These are phyloP conservation scores for Cystobasidium onofrii DNA, from an alignment of 768 basidiomycete species.

Conservation along the genomic window DNA sequence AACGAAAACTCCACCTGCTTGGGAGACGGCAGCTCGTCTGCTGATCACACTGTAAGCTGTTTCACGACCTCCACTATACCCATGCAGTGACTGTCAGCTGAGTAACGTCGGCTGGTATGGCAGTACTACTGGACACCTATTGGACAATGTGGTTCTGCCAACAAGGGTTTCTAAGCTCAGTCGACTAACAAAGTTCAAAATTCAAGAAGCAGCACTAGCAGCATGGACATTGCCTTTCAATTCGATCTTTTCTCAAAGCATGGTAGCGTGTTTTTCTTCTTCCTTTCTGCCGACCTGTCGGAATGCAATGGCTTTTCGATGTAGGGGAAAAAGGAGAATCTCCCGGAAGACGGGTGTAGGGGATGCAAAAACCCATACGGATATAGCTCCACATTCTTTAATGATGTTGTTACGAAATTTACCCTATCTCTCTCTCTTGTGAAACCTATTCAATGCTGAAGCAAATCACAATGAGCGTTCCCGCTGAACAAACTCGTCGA, in stretches of 20 bases:
- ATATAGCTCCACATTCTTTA: neutral
- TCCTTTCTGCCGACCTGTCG: too few species aligned
- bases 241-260: too few species aligned
- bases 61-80: too few species aligned
- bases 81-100: too few species aligned
- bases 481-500: too few species aligned
- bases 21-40: neutral
- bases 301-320: too few species aligned
- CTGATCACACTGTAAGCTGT: neutral
- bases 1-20: conserved; percentile 15
- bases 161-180: conserved; percentile 10
- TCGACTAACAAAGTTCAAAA: neutral
- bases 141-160: conserved; percentile 26
- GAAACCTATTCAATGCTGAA: too few species aligned
- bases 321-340: too few species aligned
- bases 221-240: too few species aligned
- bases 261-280: too few species aligned
- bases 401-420: neutral
- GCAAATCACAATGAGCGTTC: too few species aligned
- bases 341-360: neutral
- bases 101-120: neutral
- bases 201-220: too few species aligned
- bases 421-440: neutral
- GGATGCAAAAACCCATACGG: neutral
- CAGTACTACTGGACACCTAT: conserved; percentile 19